Evolutionary conservation across 805 yeast genomes (phyloP).

Genomic region (Ogataea nakhonphanomensis): DNA sequence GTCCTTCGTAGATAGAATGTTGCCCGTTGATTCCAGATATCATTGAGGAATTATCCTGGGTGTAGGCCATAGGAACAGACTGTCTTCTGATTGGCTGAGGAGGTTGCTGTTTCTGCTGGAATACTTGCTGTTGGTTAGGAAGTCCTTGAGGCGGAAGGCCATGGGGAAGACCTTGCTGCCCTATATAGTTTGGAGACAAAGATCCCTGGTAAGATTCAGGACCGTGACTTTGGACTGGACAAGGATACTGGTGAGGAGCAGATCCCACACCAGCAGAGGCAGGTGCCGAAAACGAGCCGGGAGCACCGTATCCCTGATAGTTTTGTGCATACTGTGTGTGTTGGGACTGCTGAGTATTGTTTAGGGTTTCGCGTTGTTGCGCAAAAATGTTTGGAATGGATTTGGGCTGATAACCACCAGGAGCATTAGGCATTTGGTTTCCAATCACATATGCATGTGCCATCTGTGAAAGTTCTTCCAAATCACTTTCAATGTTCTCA

Average conservation of each 20-base stretch:
- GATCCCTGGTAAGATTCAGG: conserved; percentile 17
- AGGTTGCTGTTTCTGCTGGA: conserved; percentile 21
- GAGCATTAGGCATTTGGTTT: conserved; percentile 26
- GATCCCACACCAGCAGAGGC: too few relatives aligned
- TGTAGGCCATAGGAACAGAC: conserved; percentile 25
- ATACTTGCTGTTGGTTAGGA: conserved; percentile 30
- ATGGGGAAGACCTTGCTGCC: conserved; percentile 32
- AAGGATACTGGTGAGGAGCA: background rate
- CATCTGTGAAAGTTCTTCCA: conserved; percentile 32
- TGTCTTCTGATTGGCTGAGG: conserved; percentile 25
- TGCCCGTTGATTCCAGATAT: conserved; percentile 19
- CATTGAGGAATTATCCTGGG: conserved; percentile 24
- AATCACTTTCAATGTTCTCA: conserved; percentile 26
- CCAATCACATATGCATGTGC: conserved; percentile 29
- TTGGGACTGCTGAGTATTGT: conserved; percentile 9
- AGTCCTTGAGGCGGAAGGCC: conserved; percentile 35
- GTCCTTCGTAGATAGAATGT: conserved; percentile 18
- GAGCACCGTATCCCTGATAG: too few relatives aligned
- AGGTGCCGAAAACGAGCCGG: too few relatives aligned
- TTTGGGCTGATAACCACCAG: conserved; percentile 21
- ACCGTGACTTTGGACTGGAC: background rate
- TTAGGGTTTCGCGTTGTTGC: conserved; percentile 20
- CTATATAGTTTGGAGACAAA: conserved; percentile 28
- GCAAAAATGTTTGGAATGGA: conserved; percentile 18
- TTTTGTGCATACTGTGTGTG: too few relatives aligned